Conservation (phyloP, 495 filamentous ascomycete genomes). For the Penicillium chermesinum region DNA sequence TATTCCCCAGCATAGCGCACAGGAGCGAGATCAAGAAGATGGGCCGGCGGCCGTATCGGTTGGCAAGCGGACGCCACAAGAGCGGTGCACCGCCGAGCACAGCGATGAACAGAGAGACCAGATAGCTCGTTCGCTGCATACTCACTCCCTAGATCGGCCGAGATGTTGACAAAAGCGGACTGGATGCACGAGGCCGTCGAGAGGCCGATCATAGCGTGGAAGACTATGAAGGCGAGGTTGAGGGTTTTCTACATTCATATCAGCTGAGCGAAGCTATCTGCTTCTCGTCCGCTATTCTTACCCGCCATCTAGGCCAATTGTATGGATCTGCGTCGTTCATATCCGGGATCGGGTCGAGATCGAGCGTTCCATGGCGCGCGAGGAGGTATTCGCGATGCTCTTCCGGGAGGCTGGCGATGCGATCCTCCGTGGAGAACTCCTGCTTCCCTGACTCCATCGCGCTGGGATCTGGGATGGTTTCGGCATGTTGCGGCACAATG, state of each 20-base stretch:
- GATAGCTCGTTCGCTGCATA: constrained; percentile 45
- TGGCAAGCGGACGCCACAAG: constrained; percentile 50
- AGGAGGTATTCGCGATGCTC: constrained; percentile 41
- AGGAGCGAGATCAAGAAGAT: constrained; percentile 47
- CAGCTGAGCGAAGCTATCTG: background rate
- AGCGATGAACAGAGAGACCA: constrained; percentile 48
- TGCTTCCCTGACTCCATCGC: constrained; percentile 13
- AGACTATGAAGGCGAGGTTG: constrained; percentile 49
- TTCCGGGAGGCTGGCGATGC: constrained; percentile 19
- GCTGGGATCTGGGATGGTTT: constrained; percentile 2
- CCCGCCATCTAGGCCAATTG: constrained; percentile 47
- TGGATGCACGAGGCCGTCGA: constrained; percentile 51
- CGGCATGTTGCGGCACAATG: constrained; percentile 15
- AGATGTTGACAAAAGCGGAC: constrained; percentile 47
- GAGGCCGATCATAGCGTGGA: constrained; percentile 53
- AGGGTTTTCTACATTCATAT: constrained; percentile 44
- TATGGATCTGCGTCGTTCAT: constrained; percentile 45
- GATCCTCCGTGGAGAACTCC: constrained; percentile 19
- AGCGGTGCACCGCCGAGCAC: constrained; percentile 47
- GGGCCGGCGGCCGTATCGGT: constrained; percentile 49
- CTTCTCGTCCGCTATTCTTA: constrained; percentile 7
- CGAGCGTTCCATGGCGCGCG: constrained; percentile 41
- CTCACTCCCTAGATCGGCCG: constrained; percentile 41
- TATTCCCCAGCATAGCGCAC: constrained; percentile 41
- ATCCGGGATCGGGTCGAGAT: constrained; percentile 48